Evolutionary conservation across 148 eudicot genomes (phyloP), one percentile per base, ranked within the genome.

Genomic region (Amaranthus hypochondriacus): DNA sequence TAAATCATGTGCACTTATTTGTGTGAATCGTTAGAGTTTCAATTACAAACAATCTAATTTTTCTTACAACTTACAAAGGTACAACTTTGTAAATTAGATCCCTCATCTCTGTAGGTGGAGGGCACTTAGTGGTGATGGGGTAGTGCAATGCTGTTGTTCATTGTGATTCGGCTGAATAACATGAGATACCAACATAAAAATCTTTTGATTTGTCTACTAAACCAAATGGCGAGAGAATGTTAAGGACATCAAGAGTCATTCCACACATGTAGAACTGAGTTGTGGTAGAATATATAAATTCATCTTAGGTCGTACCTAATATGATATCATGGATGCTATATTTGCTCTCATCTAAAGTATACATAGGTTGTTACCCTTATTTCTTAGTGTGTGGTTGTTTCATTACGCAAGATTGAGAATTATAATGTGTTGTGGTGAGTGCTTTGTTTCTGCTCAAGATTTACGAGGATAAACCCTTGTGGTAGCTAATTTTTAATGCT

Each of bases 91-190:
- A 28, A 28, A 28, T 28, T 28, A 28, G 39, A 28, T 28, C 39
- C 39, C 39, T 28, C 2, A 28, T 28, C 39, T 28, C 39, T 28
- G 39, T 28, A 28, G 39, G 39, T 28, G 39, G 39, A 28, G 2
- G 39, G 39, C 39, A 28, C 39, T 28, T 28, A 28, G 39, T 28
- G 39, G 39, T 28, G 39, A 28, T 28, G 39, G 39, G 39, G 39
- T 28, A 28, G 39, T 28, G 39, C 39, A 28, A 28, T 28, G 39
- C 39, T 28, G 39, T 28, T 28, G 39, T 28, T 28, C 54, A 50
- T 62, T 18, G 10, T 73, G 47, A 49, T 47, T 11, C 56, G 60
- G 21, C 57, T 42, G 69, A 44, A 73, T 73, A 10, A 55, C 13
- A 12, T 73, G 54, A 5, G 28, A 39, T 21, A 11, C 54, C 15